Percentiles rank a stretch among this genome's conserved stretches.
These are phyloP conservation scores for Cucumis melo DNA, from an alignment of 306 rosid species.

Conservation along the genomic window DNA sequence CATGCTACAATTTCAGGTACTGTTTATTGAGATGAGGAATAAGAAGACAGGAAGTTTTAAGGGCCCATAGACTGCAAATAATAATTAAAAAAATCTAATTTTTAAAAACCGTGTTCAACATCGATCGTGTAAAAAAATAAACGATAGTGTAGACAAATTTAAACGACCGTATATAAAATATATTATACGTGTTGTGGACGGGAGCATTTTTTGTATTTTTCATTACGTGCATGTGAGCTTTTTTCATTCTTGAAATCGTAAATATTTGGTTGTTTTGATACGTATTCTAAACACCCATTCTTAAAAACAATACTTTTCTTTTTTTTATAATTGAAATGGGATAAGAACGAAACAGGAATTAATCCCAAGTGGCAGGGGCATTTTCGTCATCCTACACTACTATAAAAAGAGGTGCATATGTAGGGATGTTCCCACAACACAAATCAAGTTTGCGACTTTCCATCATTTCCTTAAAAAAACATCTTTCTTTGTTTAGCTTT, in stretches of 20 bases:
- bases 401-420: background rate
- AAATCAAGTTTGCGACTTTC: background rate
- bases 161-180: too few relatives aligned
- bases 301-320: background rate
- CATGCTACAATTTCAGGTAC: background rate
- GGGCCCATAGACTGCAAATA: background rate
- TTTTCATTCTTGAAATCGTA: too few relatives aligned
- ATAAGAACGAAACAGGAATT: background rate
- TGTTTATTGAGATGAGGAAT: background rate
- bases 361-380: background rate
- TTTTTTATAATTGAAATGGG: background rate
- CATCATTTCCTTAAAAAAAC: background rate
- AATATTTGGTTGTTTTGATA: too few relatives aligned
- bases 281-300: background rate
- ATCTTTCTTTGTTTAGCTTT: background rate
- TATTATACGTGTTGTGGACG: too few relatives aligned
- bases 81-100: too few relatives aligned
- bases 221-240: too few relatives aligned
- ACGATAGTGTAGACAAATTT: too few relatives aligned
- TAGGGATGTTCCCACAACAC: background rate
- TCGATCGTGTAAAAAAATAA: too few relatives aligned
- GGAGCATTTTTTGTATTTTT: too few relatives aligned
- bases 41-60: background rate
- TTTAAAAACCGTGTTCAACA: too few relatives aligned
- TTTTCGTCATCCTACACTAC: background rate